These are phyloP conservation scores for Monilinia laxa DNA, from an alignment of 2,329 filamentous ascomycete genomes.

Conservation along the genomic window DNA sequence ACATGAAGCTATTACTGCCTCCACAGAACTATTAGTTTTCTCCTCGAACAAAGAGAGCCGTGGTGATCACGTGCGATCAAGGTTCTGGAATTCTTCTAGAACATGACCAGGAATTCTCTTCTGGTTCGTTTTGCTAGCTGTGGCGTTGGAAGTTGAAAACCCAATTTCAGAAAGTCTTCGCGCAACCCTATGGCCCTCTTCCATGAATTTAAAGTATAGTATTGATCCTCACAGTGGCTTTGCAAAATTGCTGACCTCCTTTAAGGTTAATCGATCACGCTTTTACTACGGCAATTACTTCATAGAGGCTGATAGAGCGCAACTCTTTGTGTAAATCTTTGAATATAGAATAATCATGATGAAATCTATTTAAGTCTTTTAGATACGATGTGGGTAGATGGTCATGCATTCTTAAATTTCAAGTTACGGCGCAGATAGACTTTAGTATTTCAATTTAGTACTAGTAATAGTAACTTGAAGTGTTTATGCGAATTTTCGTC, in stretches of 20 bases:
- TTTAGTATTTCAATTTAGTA: not conserved
- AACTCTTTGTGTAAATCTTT: not conserved
- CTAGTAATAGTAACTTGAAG: not conserved
- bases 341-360: not conserved
- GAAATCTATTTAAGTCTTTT: constrained; percentile 15
- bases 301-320: no score
- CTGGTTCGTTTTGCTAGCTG: not conserved
- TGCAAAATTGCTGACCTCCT: not conserved
- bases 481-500: not conserved
- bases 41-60: not conserved
- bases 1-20: not conserved
- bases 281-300: not conserved
- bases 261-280: not conserved
- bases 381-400: not conserved
- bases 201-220: not conserved
- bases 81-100: not conserved
- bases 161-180: not conserved
- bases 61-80: not conserved
- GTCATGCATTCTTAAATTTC: not conserved
- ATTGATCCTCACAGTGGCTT: not conserved
- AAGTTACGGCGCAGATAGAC: not conserved
- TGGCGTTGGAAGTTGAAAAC: not conserved
- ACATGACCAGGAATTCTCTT: not conserved
- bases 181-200: not conserved
- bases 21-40: not conserved